Evolutionary conservation across 108 stramenopile species (phyloP), one percentile per base, ranked within the genome.

Genomic region (Nitzschia palea): DNA sequence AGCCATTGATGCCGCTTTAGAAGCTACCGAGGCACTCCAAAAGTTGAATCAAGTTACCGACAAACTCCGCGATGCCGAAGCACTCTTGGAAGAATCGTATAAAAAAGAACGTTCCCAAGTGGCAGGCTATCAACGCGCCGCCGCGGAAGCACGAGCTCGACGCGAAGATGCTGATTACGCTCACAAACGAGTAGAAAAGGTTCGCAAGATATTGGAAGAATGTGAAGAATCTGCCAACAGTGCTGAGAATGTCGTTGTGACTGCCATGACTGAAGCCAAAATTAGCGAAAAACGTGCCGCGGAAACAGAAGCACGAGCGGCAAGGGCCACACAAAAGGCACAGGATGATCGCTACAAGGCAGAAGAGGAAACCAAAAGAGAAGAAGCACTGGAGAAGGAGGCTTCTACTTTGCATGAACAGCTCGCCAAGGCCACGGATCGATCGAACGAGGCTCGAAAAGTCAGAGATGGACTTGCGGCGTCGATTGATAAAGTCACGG

Each of bases 231-330:
- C 80, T 43, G 73, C 81, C 2, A 67, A 63, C 2, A 82, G 83
- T 28, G 87, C 88, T 3, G 83, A 83, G 56, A 93, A 85, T 29
- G 88, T 89, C 26, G 85, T 87, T 8, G 67, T 65, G 6, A 93
- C 91, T n/a, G 91, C 91, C 8, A 72, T 79, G 51, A 79, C 91
- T 0, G 91, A 93, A 65, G 83, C 85, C 8, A 86, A 88, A 34
- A 93, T 93, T 20, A 89, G 88, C 61, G 91, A 89, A 71, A 83
- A 89, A 61, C 69, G 88, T 61, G 88, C 88, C 9, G 44, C 44
- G 20, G 88, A 93, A 44, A 85, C 88, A 2, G 85, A 85, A 65
- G 80, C 87, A 2, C 62, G 87, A 34, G 86, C 87, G 6, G 64
- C 65, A 20, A 77, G 85, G 51, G 85, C 88, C 44, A 67, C 71